Evolutionary conservation across 108 stramenopile genomes (phyloP).

Genomic region (Nitzschia sp.): DNA sequence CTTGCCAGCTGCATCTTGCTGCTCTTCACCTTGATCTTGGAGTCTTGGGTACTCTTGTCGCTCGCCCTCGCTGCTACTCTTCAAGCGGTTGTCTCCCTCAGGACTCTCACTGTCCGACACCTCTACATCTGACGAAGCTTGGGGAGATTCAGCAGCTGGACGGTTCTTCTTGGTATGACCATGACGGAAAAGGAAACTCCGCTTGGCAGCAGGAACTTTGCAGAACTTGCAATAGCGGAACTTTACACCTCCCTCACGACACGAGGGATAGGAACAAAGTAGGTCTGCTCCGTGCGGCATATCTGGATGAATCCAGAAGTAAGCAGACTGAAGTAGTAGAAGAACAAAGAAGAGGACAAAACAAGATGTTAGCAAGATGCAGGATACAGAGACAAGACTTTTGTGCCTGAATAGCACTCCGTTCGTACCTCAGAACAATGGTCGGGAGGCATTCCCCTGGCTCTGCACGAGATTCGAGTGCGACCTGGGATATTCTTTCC

Average conservation of each 20-base stretch:
- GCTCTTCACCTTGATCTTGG: not conserved
- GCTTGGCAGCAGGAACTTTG: slow-evolving; percentile 5
- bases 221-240: slow-evolving; percentile 13
- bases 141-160: too few species aligned
- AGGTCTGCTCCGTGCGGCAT: slow-evolving; percentile 6
- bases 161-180: not conserved
- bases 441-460: slow-evolving; percentile 6
- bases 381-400: not conserved
- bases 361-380: not conserved
- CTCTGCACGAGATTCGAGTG: slow-evolving; percentile 1
- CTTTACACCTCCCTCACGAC: slow-evolving; percentile 2
- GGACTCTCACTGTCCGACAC: not conserved
- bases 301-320: slow-evolving; percentile 1
- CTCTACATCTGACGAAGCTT: not conserved
- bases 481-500: too few species aligned
- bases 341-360: not conserved
- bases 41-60: not conserved
- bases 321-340: not conserved
- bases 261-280: slow-evolving; percentile 8
- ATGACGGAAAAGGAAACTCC: slow-evolving; percentile 9
- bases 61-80: not conserved
- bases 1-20: not conserved
- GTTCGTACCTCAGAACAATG: slow-evolving; percentile 11
- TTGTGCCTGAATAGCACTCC: too few species aligned
- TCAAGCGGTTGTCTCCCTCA: not conserved